A percentile compares a stretch with the other conserved stretches of the same genome.
phyloP scores from a whole-genome alignment of 768 basidiomycete genomes.

The Pholiota microspora region DNA sequence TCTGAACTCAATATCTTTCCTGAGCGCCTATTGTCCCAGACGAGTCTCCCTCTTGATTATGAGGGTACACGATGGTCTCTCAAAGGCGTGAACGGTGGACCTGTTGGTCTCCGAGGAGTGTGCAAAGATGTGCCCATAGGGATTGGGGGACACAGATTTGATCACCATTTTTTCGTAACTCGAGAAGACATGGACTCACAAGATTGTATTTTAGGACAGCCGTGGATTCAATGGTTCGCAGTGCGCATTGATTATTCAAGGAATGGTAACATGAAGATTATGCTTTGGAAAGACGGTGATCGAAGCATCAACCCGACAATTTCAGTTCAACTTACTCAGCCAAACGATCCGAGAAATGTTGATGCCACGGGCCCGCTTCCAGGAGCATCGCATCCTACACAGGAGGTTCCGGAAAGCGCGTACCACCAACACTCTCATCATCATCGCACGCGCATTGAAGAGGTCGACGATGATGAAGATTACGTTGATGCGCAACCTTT shows the following conservation, averaged over 20 bases:
- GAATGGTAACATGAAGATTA: slow-evolving; percentile 3
- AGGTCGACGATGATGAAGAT: neutral
- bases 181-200: neutral
- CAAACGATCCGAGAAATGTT: neutral
- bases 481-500: neutral
- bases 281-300: slow-evolving; percentile 7
- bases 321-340: neutral
- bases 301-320: neutral
- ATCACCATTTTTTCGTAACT: slow-evolving; percentile 26
- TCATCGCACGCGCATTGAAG: neutral
- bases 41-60: slow-evolving; percentile 12
- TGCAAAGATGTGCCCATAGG: slow-evolving; percentile 13
- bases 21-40: neutral
- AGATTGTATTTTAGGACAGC: slow-evolving; percentile 14
- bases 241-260: slow-evolving; percentile 6
- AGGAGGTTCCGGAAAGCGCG: neutral
- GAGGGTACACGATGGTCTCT: slow-evolving; percentile 25
- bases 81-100: slow-evolving; percentile 20
- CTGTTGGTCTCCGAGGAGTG: slow-evolving; percentile 16
- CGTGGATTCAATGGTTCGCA: slow-evolving; percentile 9
- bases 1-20: slow-evolving; percentile 24
- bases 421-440: neutral
- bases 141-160: slow-evolving; percentile 19
- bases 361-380: neutral
- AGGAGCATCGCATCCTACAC: neutral